Evolutionary conservation across 106 monocot species (phyloP), one percentile per base, ranked within the genome.

Genomic region (Dendrobium chrysotoxum): DNA sequence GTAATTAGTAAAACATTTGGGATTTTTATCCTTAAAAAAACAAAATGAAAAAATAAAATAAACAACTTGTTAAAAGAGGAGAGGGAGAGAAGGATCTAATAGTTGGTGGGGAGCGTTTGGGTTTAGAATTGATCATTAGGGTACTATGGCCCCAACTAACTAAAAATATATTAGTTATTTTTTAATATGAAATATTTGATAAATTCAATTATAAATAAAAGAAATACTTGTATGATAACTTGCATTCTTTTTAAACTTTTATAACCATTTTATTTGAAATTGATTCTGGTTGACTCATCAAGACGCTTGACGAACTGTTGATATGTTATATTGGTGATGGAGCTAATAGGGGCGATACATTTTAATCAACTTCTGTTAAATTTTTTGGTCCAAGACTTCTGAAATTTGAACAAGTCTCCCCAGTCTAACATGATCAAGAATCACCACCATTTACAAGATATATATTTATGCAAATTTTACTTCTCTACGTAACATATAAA

Each of bases 141-240:
- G 15, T 50, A 13, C 15, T 13, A 50, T 50, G 50, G 15, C 50
- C 13, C 50, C 15, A 50, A 50, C 11, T 50, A 50, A 50, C 13
- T 50, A 50, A 50, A 50, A 50, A 50, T 3, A 50, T 50, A 46
- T 7, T 46, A 50, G 13, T 50, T 64, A 25, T 64, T 64, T 35
- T 64, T 64, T n/a, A 64, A 64, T 64, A 64, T 64, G 25, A 64
- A 61, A 64, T 64, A 26, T 64, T 64, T 64, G 64, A 64, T 6
- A 64, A 64, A 64, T 58, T 58, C 25, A 15, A 13, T 26, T 25
- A 64, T 64, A 64, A 21, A 64, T 26, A 23, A 64, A 64, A 13
- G 26, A 64, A 25, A 25, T 64, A 64, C 64, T 25, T 64, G 23
- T 64, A 64, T 26, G 6, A 64, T 7, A 64, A 64, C 7, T 64